phyloP scores from a whole-genome alignment of 352 stramenopile species.

The Phytophthora rubi region DNA sequence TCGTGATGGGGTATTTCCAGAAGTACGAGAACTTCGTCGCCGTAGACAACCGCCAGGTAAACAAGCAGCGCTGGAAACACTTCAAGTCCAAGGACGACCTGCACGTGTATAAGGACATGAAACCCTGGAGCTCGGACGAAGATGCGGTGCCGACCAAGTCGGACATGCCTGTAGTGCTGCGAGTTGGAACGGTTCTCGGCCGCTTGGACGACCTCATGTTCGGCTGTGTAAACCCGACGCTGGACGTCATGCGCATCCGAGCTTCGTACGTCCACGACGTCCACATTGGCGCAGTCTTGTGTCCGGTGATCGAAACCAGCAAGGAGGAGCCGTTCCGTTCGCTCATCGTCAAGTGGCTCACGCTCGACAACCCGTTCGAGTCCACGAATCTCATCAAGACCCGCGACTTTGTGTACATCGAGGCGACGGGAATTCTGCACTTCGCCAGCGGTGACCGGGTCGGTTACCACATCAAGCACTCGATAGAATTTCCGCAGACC shows the following conservation, averaged over 20 bases:
- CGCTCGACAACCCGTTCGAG: constrained; percentile 36
- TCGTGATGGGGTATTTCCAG: constrained; percentile 39
- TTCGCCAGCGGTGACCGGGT: constrained; percentile 31
- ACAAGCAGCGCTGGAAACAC: constrained; percentile 48
- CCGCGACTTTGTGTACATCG: constrained; percentile 51
- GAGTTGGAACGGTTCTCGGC: constrained; percentile 27
- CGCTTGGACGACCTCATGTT: constrained; percentile 49
- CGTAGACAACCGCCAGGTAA: constrained; percentile 32
- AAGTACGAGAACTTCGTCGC: constrained; percentile 54
- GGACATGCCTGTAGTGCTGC: constrained; percentile 28
- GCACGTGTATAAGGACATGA: constrained; percentile 39
- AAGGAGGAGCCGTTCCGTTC: constrained; percentile 31
- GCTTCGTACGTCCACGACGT: constrained; percentile 42
- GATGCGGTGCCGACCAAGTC: neutral
- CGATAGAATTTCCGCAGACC: constrained; percentile 24
- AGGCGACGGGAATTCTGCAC: constrained; percentile 26
- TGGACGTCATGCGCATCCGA: constrained; percentile 40
- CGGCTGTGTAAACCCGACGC: constrained; percentile 33
- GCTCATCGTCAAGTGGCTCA: constrained; percentile 44
- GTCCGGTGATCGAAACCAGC: constrained; percentile 31
- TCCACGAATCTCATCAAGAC: constrained; percentile 36
- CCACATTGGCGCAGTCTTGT: constrained; percentile 29
- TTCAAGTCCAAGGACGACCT: constrained; percentile 50
- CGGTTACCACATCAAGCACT: constrained; percentile 33
- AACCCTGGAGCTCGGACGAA: neutral